Evolutionary conservation across 139 green algal genomes (phyloP).

Genomic region (Pleodorina starrii): DNA sequence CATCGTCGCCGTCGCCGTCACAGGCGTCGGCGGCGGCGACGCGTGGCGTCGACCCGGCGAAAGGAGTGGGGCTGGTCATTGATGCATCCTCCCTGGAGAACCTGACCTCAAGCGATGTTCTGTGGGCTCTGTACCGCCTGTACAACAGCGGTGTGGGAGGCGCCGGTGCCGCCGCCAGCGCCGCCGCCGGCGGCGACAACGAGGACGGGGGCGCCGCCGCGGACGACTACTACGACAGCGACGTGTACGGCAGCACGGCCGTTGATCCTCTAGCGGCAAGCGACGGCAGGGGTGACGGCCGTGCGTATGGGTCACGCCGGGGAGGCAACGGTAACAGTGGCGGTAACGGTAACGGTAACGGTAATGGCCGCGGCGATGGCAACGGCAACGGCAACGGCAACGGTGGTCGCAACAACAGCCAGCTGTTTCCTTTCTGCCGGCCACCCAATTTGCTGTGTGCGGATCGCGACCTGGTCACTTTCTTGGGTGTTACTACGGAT

Average conservation of each 20-base stretch:
- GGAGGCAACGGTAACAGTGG: background rate
- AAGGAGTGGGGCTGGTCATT: background rate
- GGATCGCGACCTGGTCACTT: conserved; percentile 49
- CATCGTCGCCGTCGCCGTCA: background rate
- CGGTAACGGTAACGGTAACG: background rate
- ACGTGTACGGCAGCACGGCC: conserved; percentile 25
- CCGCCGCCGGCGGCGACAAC: no score
- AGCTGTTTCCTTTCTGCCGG: conserved; percentile 45
- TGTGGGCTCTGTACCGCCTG: background rate
- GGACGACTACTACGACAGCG: conserved; percentile 20
- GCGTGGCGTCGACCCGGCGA: no score
- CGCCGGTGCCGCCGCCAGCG: background rate
- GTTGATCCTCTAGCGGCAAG: background rate
- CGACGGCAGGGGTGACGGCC: background rate
- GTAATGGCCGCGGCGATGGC: background rate
- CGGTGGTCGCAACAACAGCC: background rate
- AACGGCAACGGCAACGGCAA: background rate
- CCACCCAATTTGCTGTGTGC: conserved; percentile 36
- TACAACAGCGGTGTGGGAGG: background rate
- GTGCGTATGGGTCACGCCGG: background rate
- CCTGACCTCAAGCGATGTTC: conserved; percentile 5
- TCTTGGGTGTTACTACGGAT: conserved; percentile 40
- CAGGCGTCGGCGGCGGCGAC: no score
- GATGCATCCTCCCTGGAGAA: background rate
- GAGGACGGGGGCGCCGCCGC: background rate